Percentiles rank a stretch among this genome's conserved stretches.
Conservation (phyloP, 1,284 basidiomycete genomes). For the Rhodotorula sp. region DNA sequence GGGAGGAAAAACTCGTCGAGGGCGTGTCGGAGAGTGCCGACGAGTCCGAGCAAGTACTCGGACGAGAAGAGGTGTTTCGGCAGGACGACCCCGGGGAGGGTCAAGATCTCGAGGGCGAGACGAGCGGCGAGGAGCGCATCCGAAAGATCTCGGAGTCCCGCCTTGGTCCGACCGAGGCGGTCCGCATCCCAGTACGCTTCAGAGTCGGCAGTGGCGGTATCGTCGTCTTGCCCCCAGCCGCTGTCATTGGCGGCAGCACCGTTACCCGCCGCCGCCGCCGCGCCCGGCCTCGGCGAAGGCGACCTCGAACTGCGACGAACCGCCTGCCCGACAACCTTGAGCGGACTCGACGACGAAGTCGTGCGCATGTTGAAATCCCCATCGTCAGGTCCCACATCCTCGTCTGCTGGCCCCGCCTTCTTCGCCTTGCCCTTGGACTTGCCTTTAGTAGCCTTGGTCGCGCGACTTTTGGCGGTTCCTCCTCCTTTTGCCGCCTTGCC, state of each 20-base stretch:
- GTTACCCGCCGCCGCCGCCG: not conserved
- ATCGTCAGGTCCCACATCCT: conserved; percentile 43
- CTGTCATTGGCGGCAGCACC: conserved; percentile 29
- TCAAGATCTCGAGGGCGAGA: conserved; percentile 32
- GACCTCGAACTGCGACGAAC: conserved; percentile 34
- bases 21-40: conserved; percentile 50
- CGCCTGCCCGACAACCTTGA: conserved; percentile 16
- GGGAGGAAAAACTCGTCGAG: conserved; percentile 49
- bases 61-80: conserved; percentile 35
- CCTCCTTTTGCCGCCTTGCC: conserved; percentile 42
- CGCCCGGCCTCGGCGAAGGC: conserved; percentile 48
- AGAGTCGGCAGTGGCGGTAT: not conserved
- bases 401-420: conserved; percentile 41
- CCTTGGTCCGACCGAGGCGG: conserved; percentile 3
- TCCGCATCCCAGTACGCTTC: conserved; percentile 24
- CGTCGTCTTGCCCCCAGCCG: conserved; percentile 45
- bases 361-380: conserved; percentile 3
- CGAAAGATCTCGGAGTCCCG: conserved; percentile 12
- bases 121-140: conserved; percentile 31
- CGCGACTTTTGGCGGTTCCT: conserved; percentile 7
- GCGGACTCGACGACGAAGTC: conserved; percentile 25
- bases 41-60: conserved; percentile 61
- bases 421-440: not conserved
- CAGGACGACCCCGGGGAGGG: conserved; percentile 14
- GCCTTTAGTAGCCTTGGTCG: conserved; percentile 10